Base-by-base conservation (phyloP, 2,329 filamentous ascomycete genomes). In the Sporothrix globosa region DNA sequence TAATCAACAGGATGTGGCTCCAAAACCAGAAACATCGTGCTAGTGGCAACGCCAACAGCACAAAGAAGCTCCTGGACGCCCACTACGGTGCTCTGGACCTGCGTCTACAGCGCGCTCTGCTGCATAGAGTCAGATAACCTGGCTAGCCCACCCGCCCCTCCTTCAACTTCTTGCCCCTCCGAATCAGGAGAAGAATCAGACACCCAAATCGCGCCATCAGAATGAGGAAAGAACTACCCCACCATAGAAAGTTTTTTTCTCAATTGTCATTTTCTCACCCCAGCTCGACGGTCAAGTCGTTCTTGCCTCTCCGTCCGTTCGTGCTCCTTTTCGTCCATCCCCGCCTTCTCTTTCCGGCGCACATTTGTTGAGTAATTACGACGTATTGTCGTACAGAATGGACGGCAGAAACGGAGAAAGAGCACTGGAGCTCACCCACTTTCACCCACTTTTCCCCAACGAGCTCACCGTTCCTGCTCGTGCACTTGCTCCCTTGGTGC, bases 211-310 rank as follows among this genome's bases (percentile, higher is more conserved):
- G 65, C 66, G 66, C 69, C 66, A 68, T 68, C 48, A 30, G 14
- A n/a, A 58, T 52, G 67, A 67, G 66, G 50, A 67, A 61, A 71
- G 63, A 56, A 67, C 66, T 66, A 71, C 70, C 70, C 70, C 70
- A 66, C 70, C 58, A 71, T 41, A 54, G 19, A 63, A 56, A 50
- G 34, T 41, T 39, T 50, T 65, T 67, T 67, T 50, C 34, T 50
- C 53, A 7, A 34, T 7, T 34, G 9, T 34, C 7, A 6, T 34
- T 63, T 34, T 44, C 27, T n/a, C 21, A 21, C 46, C 50, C 44
- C 52, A 27, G 41, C 11, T 13, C 2, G 11, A 17, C 14, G 17
- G 27, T 3, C 10, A 10, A 9, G 34, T 67, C 34, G 48, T 54
- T n/a, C 65, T 13, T 71, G 24, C 46, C 65, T 66, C 21, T 34